These are phyloP conservation scores for Microascus cirrosus DNA, from an alignment of 2,329 filamentous ascomycete genomes.

Conservation along the genomic window DNA sequence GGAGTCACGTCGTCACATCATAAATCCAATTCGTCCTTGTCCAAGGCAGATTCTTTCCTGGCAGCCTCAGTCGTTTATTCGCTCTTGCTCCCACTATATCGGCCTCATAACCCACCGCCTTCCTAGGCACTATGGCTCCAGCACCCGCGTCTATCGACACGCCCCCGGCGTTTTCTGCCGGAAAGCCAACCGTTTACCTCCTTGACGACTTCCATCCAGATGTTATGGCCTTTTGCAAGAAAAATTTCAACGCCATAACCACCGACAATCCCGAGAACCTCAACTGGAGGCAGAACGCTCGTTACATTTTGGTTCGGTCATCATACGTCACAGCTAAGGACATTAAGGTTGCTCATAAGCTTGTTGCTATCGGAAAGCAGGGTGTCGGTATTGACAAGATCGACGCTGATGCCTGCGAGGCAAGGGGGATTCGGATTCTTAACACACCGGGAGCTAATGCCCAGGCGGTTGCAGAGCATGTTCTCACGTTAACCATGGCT, in stretches of 20 bases:
- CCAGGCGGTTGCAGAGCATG: slow-evolving; percentile 68
- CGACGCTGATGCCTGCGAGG: slow-evolving; percentile 60
- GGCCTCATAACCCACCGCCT: neutral
- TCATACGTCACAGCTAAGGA: slow-evolving; percentile 25
- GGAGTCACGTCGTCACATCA: no score
- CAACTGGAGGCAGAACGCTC: slow-evolving; percentile 27
- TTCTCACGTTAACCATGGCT: slow-evolving; percentile 61
- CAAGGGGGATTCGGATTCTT: slow-evolving; percentile 65
- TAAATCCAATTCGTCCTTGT: no score
- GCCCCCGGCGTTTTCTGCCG: neutral
- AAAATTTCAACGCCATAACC: slow-evolving; percentile 25
- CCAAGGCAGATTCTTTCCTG: no score
- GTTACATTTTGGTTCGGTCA: slow-evolving; percentile 24
- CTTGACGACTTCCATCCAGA: slow-evolving; percentile 25
- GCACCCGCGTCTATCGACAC: neutral
- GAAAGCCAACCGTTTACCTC: slow-evolving; percentile 26
- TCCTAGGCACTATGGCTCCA: slow-evolving; percentile 7
- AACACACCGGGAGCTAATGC: slow-evolving; percentile 75
- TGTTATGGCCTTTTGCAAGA: slow-evolving; percentile 20
- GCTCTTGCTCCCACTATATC: no score
- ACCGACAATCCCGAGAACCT: slow-evolving; percentile 18
- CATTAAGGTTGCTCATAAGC: slow-evolving; percentile 19
- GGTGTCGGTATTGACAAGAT: slow-evolving; percentile 73
- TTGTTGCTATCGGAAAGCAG: slow-evolving; percentile 32
- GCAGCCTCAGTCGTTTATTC: no score